Conservation (phyloP, 2,329 filamentous ascomycete genomes). For the Aureobasidium sp. region DNA sequence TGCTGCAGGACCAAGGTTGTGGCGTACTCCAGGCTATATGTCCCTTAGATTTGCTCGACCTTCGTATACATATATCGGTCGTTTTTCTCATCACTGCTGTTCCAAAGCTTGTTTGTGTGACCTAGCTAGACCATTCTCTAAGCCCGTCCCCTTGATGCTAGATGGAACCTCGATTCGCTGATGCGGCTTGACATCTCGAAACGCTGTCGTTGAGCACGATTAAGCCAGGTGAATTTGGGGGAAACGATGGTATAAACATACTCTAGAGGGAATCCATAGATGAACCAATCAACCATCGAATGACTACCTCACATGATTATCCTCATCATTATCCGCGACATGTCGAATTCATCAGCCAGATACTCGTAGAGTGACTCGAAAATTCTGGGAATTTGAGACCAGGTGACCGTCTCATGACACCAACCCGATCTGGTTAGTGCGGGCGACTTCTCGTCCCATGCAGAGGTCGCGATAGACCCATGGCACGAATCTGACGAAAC, state of each 20-base stretch:
- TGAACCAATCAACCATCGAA: neutral
- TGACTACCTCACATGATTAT: neutral
- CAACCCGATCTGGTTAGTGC: neutral
- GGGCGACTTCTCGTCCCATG: neutral
- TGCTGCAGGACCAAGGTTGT: constrained; percentile 83
- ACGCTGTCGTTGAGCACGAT: too few relatives aligned
- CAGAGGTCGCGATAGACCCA: neutral
- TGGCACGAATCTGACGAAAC: neutral
- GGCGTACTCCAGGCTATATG: constrained; percentile 85
- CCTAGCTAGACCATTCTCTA: neutral
- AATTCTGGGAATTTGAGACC: neutral
- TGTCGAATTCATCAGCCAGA: too few relatives aligned
- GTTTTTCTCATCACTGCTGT: neutral
- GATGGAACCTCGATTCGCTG: too few relatives aligned
- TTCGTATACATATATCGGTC: neutral
- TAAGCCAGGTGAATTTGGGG: too few relatives aligned
- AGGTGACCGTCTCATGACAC: neutral
- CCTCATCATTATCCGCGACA: neutral
- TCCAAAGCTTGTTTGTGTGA: neutral
- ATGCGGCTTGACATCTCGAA: too few relatives aligned
- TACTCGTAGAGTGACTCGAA: too few relatives aligned
- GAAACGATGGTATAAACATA: too few relatives aligned
- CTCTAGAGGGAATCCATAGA: too few relatives aligned
- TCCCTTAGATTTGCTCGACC: constrained; percentile 44
- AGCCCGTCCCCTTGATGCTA: neutral